Base-by-base conservation (phyloP, 2,329 filamentous ascomycete species). In the Calonectria ilicicola region DNA sequence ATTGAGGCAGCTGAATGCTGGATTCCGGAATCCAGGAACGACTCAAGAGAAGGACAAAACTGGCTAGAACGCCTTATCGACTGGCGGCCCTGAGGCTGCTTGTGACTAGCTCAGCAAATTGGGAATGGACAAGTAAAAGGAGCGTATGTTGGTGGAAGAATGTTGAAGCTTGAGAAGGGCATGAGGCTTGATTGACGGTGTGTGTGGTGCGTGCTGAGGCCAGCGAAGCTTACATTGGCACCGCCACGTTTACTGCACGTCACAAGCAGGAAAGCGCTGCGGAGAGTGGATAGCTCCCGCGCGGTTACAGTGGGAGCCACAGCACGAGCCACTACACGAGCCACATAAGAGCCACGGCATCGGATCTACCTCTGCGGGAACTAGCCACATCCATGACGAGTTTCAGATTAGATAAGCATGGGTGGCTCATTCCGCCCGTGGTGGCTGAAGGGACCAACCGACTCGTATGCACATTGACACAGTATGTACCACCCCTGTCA, bases 161-260 rank as follows among this genome's bases (percentile, higher is more conserved):
- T 70, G 66, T 56, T 76, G 65, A 65, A 76, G 72, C 72, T 78
- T 68, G 67, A 73, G 62, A 64, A 72, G 63, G 69, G 51, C 67
- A 67, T 72, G 71, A 63, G 67, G 74, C 70, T 74, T 72, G 29
- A 49, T 60, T 21, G 53, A 72, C 58, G 65, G 69, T 65, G 69
- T 71, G 65, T 23, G 49, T 65, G 47, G 65, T 64, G 47, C 56
- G 69, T 65, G 65, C 65, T 80, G 78, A 79, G 78, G 78, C 78
- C 78, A 80, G 77, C 78, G 76, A 80, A 80, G 78, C 78, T 80
- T 68, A 72, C 69, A 72, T 56, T 46, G 69, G 76, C 78, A 78
- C 78, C 78, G 78, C 78, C 78, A 80, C 78, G 70, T 67, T 60
- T 53, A 44, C 64, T 73, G 65, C 67, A 73, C 56, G 69, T 72